Conservation (phyloP, 208 protist species). For the Crithidia acanthocephali region DNA sequence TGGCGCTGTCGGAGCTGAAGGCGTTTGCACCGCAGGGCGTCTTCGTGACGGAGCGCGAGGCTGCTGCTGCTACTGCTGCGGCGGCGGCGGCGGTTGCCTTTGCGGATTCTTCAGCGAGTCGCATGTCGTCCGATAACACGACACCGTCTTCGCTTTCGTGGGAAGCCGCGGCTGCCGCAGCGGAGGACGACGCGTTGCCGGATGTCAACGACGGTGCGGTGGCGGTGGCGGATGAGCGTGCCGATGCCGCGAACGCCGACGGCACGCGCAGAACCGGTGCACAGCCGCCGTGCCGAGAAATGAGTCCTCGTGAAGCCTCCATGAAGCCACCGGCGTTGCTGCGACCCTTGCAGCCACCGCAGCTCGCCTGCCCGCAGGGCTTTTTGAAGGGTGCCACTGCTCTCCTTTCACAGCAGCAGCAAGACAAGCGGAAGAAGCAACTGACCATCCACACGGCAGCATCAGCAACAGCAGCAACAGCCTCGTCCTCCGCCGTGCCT, state of each 20-base stretch:
- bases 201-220: neutral
- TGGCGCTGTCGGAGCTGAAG: slow-evolving; percentile 48
- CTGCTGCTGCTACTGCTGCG: neutral
- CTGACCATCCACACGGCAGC: neutral
- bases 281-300: neutral
- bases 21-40: slow-evolving; percentile 57
- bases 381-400: neutral
- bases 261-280: neutral
- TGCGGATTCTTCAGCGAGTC: too few relatives aligned
- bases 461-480: neutral
- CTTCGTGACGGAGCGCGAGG: slow-evolving; percentile 20
- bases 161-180: neutral
- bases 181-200: neutral
- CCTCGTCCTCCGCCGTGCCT: neutral
- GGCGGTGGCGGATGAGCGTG: neutral
- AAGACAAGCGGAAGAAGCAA: too few relatives aligned
- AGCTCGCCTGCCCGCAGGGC: neutral
- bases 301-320: neutral
- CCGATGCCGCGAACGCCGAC: neutral
- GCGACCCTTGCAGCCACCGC: neutral
- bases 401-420: too few relatives aligned
- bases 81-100: neutral
- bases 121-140: neutral
- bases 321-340: neutral
- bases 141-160: neutral